Evolutionary conservation across 345 rosid genomes (phyloP).

Genomic region (Diplotaxis tenuifolia): DNA sequence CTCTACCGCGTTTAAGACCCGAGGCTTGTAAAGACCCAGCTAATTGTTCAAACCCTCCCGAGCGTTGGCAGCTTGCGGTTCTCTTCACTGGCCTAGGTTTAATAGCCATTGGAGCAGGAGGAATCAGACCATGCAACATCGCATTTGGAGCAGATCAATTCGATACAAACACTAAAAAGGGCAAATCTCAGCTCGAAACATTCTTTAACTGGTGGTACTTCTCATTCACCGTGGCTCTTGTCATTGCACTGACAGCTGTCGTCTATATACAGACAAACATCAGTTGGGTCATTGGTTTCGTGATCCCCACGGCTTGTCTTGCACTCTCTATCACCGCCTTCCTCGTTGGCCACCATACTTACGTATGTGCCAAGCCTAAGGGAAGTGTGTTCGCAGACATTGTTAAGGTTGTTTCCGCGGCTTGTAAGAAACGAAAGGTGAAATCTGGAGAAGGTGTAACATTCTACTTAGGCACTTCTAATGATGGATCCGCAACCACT

Average conservation of each 20-base stretch:
- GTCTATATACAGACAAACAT: constrained; percentile 63
- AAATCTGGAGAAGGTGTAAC: constrained; percentile 16
- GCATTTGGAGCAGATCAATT: constrained; percentile 84
- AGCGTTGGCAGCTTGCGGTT: constrained; percentile 48
- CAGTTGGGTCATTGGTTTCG: constrained; percentile 65
- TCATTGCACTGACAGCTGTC: constrained; percentile 61
- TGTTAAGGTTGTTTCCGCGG: constrained; percentile 50
- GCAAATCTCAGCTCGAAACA: constrained; percentile 51
- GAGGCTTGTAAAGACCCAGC: constrained; percentile 35
- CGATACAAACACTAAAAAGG: constrained; percentile 49
- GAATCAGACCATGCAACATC: constrained; percentile 76
- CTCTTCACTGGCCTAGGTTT: constrained; percentile 49
- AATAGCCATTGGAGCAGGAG: constrained; percentile 67
- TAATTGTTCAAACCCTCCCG: constrained; percentile 39
- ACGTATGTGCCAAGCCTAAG: constrained; percentile 45
- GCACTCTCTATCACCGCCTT: constrained; percentile 47
- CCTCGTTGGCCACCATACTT: constrained; percentile 51
- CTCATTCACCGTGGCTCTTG: constrained; percentile 58
- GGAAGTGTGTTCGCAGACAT: constrained; percentile 60
- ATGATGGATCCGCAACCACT: constrained; percentile 29
- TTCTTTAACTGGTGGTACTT: constrained; percentile 92
- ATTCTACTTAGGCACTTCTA: constrained; percentile 28
- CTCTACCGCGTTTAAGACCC: constrained; percentile 46
- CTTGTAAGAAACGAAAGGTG: constrained; percentile 41
- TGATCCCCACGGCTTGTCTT: constrained; percentile 62